phyloP scores from a whole-genome alignment of 495 filamentous ascomycete species.

The Thozetella sp. region DNA sequence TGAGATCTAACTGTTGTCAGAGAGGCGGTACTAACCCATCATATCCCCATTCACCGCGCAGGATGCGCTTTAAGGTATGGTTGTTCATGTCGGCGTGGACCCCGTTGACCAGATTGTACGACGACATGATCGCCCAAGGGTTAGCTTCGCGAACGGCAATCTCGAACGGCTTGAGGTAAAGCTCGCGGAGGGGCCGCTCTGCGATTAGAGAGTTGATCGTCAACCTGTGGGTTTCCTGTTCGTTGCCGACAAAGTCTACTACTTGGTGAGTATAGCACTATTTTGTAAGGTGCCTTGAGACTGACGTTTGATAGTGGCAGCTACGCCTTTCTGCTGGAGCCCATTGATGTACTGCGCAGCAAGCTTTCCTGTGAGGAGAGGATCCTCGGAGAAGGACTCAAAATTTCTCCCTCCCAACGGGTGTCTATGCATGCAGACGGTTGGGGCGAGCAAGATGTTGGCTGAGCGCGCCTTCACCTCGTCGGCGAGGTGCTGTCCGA shows the following conservation, averaged over 20 bases:
- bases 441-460: constrained; percentile 76
- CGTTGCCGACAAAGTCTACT: constrained; percentile 78
- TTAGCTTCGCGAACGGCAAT: constrained; percentile 78
- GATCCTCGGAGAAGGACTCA: constrained; percentile 87
- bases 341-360: constrained; percentile 74
- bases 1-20: constrained; percentile 1
- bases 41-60: constrained; percentile 77
- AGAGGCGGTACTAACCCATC: constrained; percentile 54
- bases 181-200: constrained; percentile 74
- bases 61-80: constrained; percentile 68
- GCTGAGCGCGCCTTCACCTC: constrained; percentile 75
- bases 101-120: constrained; percentile 86
- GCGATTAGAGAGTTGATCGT: constrained; percentile 71
- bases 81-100: constrained; percentile 75
- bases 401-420: constrained; percentile 85
- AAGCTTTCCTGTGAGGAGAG: constrained; percentile 73
- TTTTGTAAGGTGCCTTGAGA: constrained; percentile 5
- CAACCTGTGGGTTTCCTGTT: constrained; percentile 80
- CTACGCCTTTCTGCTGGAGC: constrained; percentile 73
- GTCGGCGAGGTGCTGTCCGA: constrained; percentile 72
- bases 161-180: constrained; percentile 84
- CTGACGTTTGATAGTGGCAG: constrained; percentile 77
- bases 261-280: constrained; percentile 18
- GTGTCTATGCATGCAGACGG: constrained; percentile 80
- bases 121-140: constrained; percentile 79